Percentiles rank a stretch among this genome's conserved stretches.
Conservation (phyloP, 441 rosid genomes). For the Viola pubescens region DNA sequence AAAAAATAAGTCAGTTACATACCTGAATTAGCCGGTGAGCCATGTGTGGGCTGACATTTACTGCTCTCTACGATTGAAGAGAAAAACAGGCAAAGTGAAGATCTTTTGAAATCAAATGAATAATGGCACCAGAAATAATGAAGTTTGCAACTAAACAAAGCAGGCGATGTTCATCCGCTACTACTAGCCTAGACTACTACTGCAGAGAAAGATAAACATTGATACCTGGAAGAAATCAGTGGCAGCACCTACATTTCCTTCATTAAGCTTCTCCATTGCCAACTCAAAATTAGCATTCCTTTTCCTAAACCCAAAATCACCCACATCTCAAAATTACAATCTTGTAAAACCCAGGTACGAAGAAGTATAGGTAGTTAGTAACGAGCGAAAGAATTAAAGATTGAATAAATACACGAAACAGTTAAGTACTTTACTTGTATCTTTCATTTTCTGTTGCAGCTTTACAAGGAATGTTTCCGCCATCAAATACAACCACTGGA, state of each 20-base stretch:
- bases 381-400: not conserved
- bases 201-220: not conserved
- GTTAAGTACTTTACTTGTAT: constrained; percentile 35
- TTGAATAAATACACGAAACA: not conserved
- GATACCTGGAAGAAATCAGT: constrained; percentile 67
- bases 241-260: constrained; percentile 63
- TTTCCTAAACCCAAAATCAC: constrained; percentile 29
- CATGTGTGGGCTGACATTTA: constrained; percentile 69
- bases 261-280: constrained; percentile 63
- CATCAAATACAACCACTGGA: constrained; percentile 80
- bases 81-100: not conserved
- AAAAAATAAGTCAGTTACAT: constrained; percentile 1
- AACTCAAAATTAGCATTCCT: constrained; percentile 50
- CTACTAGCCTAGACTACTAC: not conserved
- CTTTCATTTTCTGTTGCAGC: constrained; percentile 62
- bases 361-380: not conserved
- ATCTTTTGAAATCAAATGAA: not conserved
- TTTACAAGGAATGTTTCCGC: constrained; percentile 69
- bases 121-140: not conserved
- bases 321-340: not conserved
- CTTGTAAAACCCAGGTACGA: not conserved
- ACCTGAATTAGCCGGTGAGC: constrained; percentile 80
- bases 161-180: not conserved
- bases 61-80: constrained; percentile 50
- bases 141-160: not conserved